phyloP scores from a whole-genome alignment of 1,284 basidiomycete genomes.

The Rhodotorula mucilaginosa region DNA sequence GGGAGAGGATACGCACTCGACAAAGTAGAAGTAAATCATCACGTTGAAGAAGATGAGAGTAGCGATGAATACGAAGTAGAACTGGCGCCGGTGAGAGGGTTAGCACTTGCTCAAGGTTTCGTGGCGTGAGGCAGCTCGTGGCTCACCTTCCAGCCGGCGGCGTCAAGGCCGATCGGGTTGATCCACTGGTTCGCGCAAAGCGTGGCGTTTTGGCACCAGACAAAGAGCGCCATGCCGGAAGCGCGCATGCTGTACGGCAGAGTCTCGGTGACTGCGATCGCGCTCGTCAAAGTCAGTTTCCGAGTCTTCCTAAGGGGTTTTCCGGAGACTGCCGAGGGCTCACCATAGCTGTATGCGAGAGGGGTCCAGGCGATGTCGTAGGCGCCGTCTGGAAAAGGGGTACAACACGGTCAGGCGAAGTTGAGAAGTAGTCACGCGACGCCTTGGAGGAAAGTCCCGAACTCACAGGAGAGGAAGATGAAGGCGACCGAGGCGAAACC shows the following conservation, averaged over 20 bases:
- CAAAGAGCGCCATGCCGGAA: conserved; percentile 65
- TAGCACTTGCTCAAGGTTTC: neutral
- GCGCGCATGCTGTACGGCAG: conserved; percentile 49
- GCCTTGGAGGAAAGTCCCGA: neutral
- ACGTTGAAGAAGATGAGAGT: conserved; percentile 48
- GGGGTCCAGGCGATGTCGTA: conserved; percentile 53
- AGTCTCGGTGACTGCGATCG: neutral
- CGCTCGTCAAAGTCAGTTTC: neutral
- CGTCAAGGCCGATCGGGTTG: conserved; percentile 66
- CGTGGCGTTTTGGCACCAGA: conserved; percentile 63
- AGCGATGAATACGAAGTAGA: neutral
- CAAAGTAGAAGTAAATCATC: conserved; percentile 64
- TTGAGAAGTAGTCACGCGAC: no score
- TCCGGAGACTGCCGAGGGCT: neutral
- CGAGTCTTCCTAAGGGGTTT: neutral
- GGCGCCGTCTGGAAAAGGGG: conserved; percentile 53
- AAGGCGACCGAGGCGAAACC: conserved; percentile 68
- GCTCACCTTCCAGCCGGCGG: conserved; percentile 33
- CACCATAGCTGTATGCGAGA: conserved; percentile 64
- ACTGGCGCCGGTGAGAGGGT: neutral
- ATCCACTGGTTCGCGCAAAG: conserved; percentile 77
- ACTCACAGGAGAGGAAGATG: conserved; percentile 66
- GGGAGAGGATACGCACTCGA: conserved; percentile 52
- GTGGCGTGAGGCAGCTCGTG: neutral
- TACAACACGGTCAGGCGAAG: neutral